A percentile compares a stretch with the other conserved stretches of the same genome.
These are phyloP conservation scores for Xylaria sp. DNA, from an alignment of 2,329 filamentous ascomycete genomes.

Conservation along the genomic window DNA sequence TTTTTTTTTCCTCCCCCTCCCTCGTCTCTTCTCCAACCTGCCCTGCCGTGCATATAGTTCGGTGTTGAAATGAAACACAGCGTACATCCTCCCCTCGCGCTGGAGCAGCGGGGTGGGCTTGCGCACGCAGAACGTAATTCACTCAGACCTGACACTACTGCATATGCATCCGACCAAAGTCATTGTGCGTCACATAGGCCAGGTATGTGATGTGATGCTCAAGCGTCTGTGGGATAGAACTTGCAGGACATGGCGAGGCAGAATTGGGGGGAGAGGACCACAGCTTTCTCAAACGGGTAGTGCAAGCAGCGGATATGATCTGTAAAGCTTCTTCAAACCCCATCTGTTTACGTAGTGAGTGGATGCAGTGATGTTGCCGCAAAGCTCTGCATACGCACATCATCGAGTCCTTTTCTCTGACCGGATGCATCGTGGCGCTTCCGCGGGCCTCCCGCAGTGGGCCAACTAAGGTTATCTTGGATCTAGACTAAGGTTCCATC, in stretches of 20 bases:
- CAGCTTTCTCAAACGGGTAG: conserved; percentile 15
- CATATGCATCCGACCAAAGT: conserved; percentile 28
- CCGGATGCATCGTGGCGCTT: conserved; percentile 48
- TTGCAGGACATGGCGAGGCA: conserved; percentile 3
- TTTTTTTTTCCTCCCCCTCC: neutral
- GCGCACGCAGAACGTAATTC: conserved; percentile 25
- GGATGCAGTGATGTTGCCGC: conserved; percentile 41
- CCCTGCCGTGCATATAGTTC: conserved; percentile 5
- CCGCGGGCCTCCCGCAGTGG: conserved; percentile 49
- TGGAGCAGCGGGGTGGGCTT: conserved; percentile 6
- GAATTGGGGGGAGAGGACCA: conserved; percentile 10
- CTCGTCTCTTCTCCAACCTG: conserved; percentile 2
- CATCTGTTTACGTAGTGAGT: conserved; percentile 23
- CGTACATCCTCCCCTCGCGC: conserved; percentile 1
- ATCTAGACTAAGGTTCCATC: conserved; percentile 44
- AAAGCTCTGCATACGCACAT: conserved; percentile 45
- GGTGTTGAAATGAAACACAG: conserved; percentile 5
- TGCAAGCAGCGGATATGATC: conserved; percentile 19
- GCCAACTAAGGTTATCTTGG: conserved; percentile 43
- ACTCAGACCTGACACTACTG: conserved; percentile 18
- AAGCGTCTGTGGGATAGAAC: conserved; percentile 1
- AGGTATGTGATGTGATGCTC: conserved; percentile 8
- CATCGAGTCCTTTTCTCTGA: conserved; percentile 44
- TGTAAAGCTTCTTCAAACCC: conserved; percentile 22
- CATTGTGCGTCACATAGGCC: conserved; percentile 26